Evolutionary conservation across 1,284 basidiomycete genomes (phyloP).

Genomic region (Microbotryomycetes sp.): DNA sequence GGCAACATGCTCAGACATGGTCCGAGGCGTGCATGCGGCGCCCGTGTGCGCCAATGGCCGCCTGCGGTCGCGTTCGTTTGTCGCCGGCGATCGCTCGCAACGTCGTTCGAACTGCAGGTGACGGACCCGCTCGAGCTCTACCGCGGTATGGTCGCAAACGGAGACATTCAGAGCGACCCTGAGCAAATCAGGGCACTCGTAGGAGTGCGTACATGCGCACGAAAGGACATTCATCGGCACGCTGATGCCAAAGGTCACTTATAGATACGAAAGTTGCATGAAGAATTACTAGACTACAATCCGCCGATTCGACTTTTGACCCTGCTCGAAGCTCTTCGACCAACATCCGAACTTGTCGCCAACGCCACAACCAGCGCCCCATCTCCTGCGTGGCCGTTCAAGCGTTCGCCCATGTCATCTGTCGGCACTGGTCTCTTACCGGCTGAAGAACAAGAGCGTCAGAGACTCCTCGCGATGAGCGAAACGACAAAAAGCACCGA

Average conservation of each 20-base stretch:
- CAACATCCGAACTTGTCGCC: slow-evolving; percentile 4
- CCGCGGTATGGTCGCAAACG: slow-evolving; percentile 47
- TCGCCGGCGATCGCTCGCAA: neutral
- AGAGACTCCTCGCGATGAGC: slow-evolving; percentile 4
- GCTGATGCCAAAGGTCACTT: neutral
- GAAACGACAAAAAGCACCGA: slow-evolving; percentile 32
- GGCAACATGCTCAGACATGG: no score
- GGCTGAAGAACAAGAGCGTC: slow-evolving; percentile 21
- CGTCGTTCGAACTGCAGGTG: slow-evolving; percentile 12
- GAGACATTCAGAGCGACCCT: slow-evolving; percentile 54
- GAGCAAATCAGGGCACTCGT: slow-evolving; percentile 61
- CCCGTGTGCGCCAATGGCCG: neutral
- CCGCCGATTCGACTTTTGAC: slow-evolving; percentile 44
- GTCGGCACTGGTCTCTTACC: slow-evolving; percentile 18
- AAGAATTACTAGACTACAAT: slow-evolving; percentile 48
- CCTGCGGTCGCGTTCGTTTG: neutral
- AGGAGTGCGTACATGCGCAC: slow-evolving; percentile 44
- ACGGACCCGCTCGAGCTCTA: slow-evolving; percentile 51
- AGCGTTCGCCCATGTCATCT: slow-evolving; percentile 13
- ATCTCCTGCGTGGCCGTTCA: slow-evolving; percentile 27
- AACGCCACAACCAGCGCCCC: neutral
- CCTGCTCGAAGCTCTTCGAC: slow-evolving; percentile 29
- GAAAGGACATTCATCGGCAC: neutral
- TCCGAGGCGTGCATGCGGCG: no score
- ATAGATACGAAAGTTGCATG: slow-evolving; percentile 49